Evolutionary conservation across 768 basidiomycete species (phyloP), one percentile per base, ranked within the genome.

Genomic region (Podaxis sp.): DNA sequence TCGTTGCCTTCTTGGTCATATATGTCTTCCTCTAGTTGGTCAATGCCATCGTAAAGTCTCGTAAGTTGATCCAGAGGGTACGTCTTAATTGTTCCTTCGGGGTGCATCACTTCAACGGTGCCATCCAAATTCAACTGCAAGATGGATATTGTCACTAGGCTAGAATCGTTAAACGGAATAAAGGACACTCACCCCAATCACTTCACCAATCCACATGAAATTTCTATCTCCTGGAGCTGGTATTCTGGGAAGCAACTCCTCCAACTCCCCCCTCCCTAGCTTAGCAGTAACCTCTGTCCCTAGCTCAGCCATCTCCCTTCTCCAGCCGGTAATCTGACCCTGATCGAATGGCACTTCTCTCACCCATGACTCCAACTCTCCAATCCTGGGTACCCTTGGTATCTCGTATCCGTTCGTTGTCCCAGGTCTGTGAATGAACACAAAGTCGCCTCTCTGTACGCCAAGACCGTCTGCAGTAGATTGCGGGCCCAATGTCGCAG

Each of bases 121-220:
- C 93, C 93, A 65, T 94, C 87, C 29, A 89, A 75, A 56, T 83
- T 79, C n/a, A 94, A 79, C 91, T 93, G 52, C 13, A 25, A 57
- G 40, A 40, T 49, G 37, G 43, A 51, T n/a, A 36, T 61, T 51
- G 43, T 55, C 9, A 61, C 50, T 57, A 64, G 29, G 59, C 64
- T 41, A 49, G 52, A 64, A 61, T 27, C 50, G n/a, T 59, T 66
- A 15, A 38, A 51, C 27, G 13, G 40, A 15, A 27, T 22, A 33
- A 58, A 36, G 40, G 19, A 9, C 19, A 70, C 85, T 55, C 74
- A 86, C 94, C 72, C 82, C 84, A 33, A 82, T 84, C 17, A 97
- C 94, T 77, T 96, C 93, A 24, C 95, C 95, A 59, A 92, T 86
- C 95, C 95, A 98, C 50, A 80, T 76, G 24, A 93, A 70, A 51